A percentile compares a stretch with the other conserved stretches of the same genome.
Evolutionary conservation across 495 filamentous ascomycete species (phyloP).

Genomic region (Penicillium egyptiacum): DNA sequence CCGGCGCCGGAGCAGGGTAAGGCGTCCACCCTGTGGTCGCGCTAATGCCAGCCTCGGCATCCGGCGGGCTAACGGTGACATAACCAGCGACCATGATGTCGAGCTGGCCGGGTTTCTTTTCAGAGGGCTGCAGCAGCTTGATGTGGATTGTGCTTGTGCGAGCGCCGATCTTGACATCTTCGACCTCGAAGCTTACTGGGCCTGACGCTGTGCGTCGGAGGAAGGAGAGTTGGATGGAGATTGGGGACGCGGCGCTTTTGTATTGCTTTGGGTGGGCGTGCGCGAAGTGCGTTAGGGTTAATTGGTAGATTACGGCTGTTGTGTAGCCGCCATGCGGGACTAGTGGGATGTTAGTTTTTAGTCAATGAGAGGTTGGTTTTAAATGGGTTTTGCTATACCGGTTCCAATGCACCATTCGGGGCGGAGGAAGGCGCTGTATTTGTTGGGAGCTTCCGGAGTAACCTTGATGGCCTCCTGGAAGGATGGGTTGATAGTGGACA

Average conservation of each 20-base stretch:
- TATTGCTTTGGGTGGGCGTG: conserved; percentile 60
- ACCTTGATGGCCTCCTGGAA: conserved; percentile 62
- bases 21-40: conserved; percentile 53
- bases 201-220: conserved; percentile 66
- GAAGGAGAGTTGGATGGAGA: conserved; percentile 68
- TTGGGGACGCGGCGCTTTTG: conserved; percentile 60
- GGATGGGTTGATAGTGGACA: conserved; percentile 30
- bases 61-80: conserved; percentile 64
- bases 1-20: conserved; percentile 45
- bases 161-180: conserved; percentile 71
- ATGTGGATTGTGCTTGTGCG: conserved; percentile 70
- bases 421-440: conserved; percentile 58
- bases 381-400: conserved; percentile 39
- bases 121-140: conserved; percentile 53
- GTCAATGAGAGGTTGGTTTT: background rate
- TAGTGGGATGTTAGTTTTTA: conserved; percentile 24
- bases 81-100: conserved; percentile 67
- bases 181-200: conserved; percentile 60
- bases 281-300: conserved; percentile 61
- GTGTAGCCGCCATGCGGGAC: conserved; percentile 86
- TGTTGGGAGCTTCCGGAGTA: conserved; percentile 55
- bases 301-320: conserved; percentile 60
- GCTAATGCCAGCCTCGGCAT: conserved; percentile 57
- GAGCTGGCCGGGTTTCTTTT: conserved; percentile 22
- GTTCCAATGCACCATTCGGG: conserved; percentile 72